phyloP scores from a whole-genome alignment of 768 basidiomycete genomes.

The Boletellus emodensis region DNA sequence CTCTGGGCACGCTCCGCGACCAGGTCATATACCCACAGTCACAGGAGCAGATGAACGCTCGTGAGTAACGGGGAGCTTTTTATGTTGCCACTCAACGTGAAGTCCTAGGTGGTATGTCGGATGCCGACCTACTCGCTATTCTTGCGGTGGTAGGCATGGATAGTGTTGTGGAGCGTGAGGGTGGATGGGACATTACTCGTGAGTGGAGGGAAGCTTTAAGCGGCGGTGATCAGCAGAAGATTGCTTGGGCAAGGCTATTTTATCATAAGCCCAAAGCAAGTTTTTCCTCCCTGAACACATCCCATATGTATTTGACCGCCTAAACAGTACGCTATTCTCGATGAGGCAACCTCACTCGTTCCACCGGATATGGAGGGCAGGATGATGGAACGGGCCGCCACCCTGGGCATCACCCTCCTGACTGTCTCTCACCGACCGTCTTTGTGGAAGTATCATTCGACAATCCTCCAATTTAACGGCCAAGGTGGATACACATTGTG shows the following conservation, averaged over 20 bases:
- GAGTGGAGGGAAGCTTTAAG: conserved; percentile 94
- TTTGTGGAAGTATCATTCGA: conserved; percentile 87
- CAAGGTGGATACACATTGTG: conserved; percentile 95
- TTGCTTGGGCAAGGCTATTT: conserved; percentile 95
- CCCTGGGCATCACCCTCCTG: conserved; percentile 84
- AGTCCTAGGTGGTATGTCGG: conserved; percentile 62
- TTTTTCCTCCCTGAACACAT: background rate
- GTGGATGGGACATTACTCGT: conserved; percentile 87
- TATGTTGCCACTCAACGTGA: conserved; percentile 4
- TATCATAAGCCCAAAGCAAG: conserved; percentile 89
- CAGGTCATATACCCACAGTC: conserved; percentile 96
- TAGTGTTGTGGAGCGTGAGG: conserved; percentile 84
- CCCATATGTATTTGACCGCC: background rate
- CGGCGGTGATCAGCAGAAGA: conserved; percentile 95
- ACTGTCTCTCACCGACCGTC: conserved; percentile 96
- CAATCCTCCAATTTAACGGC: conserved; percentile 89
- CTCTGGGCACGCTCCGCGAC: conserved; percentile 88
- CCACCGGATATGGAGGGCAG: conserved; percentile 87
- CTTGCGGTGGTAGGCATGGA: conserved; percentile 82
- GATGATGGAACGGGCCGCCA: conserved; percentile 93
- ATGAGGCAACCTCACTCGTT: conserved; percentile 94
- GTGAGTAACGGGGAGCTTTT: conserved; percentile 40
- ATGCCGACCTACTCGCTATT: conserved; percentile 67
- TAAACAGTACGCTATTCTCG: conserved; percentile 85
- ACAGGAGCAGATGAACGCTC: conserved; percentile 69